Base-by-base conservation (phyloP, 306 rosid genomes). In the Crotalaria pallida region DNA sequence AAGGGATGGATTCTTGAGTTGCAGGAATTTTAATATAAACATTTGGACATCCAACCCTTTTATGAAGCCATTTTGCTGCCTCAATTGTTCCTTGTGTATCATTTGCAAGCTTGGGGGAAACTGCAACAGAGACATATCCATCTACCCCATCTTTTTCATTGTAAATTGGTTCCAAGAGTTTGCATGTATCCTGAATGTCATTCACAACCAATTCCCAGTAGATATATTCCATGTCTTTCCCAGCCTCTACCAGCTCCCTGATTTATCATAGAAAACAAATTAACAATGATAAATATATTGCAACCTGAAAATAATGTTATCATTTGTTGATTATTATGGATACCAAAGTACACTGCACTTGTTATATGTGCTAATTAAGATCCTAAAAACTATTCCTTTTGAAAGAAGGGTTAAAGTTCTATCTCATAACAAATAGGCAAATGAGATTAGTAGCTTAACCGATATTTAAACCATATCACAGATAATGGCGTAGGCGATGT, bases 181-280 rank as follows among this genome's bases (percentile, higher is more conserved):
- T 87, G 89, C 86, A 90, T 5, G 96, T 91, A 77, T 94, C 96
- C 45, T 88, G 82, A 58, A 94, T 90, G 86, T 88, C 98, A 89
- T 90, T 90, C 83, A 88, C 95, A 69, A 94, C 97, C 64, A 88
- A 85, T 68, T 94, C 97, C 98, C 97, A 88, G 48, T 87, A 90
- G 55, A 80, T 92, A 87, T 34, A 77, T 83, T 94, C 97, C 44
- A 80, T 77, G 83, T 82, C 92, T 61, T 87, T 94, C 65, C 98
- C 97, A 23, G 83, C 75, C 29, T 80, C 81, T 33, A 87, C 73
- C 29, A 94, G 81, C 52, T 87, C 84, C 80, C 98, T 90, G 84
- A 12, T 75, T 72, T 62, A 55, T 64, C 69, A 34, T 10, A 41
- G 23, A 41, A 41, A 75, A 65, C 76, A 74, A 70, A 65, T 69